Conservation (phyloP, 148 eudicot species). For the Amaranthus cruentus region DNA sequence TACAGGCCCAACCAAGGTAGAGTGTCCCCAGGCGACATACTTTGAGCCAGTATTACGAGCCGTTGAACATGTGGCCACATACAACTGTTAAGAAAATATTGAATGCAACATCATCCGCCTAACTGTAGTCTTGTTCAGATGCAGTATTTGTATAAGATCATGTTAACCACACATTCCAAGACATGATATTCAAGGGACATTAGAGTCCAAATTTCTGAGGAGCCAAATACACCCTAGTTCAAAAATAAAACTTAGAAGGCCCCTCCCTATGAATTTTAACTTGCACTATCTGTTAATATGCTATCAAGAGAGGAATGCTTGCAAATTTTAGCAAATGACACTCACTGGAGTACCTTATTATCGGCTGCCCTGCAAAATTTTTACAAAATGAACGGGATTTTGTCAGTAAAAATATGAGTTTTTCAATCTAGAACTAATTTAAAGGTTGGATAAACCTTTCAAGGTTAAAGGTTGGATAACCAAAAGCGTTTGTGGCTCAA, state of each 20-base stretch:
- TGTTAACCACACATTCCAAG: too few relatives aligned
- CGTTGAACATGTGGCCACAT: conserved; percentile 65
- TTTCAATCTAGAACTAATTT: too few relatives aligned
- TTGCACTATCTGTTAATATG: background rate
- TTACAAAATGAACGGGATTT: conserved; percentile 10
- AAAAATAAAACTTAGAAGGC: too few relatives aligned
- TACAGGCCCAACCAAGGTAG: conserved; percentile 65
- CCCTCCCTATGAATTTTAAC: too few relatives aligned
- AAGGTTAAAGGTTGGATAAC: too few relatives aligned
- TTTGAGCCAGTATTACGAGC: conserved; percentile 41
- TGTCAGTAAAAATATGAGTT: conserved; percentile 6
- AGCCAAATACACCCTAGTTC: too few relatives aligned
- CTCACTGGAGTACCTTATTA: conserved; percentile 44
- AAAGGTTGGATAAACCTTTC: too few relatives aligned
- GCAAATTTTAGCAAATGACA: background rate
- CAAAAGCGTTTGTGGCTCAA: too few relatives aligned
- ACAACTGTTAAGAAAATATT: conserved; percentile 31
- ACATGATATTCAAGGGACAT: too few relatives aligned
- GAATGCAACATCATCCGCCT: background rate
- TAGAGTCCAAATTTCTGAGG: too few relatives aligned
- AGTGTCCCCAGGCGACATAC: conserved; percentile 65
- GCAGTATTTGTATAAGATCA: too few relatives aligned
- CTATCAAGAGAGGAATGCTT: background rate
- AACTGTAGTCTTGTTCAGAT: background rate
- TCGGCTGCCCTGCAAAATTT: conserved; percentile 54